Conservation (phyloP, 2,329 filamentous ascomycete genomes). For the Stenocarpella maydis region DNA sequence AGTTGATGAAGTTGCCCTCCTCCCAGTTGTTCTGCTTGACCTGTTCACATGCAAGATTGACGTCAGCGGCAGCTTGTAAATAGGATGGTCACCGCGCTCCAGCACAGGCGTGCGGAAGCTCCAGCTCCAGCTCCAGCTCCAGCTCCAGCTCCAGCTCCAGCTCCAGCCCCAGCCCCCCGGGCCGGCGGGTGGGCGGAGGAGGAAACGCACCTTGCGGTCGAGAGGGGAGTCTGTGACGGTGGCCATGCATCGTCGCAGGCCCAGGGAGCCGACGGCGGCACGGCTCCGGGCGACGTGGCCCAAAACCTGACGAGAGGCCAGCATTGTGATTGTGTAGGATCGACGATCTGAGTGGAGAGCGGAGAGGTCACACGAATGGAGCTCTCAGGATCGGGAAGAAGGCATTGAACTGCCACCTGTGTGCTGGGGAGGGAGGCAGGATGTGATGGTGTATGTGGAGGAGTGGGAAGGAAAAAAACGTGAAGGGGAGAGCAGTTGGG, state of each 20-base stretch:
- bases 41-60: conserved; percentile 45
- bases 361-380: conserved; percentile 40
- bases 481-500: neutral
- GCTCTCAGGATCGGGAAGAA: conserved; percentile 32
- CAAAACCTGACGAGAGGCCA: conserved; percentile 76
- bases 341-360: conserved; percentile 29
- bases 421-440: conserved; percentile 3
- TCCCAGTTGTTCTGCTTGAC: conserved; percentile 98
- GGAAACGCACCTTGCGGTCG: conserved; percentile 77
- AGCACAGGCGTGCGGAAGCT: neutral
- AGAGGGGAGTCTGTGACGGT: conserved; percentile 87
- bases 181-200: neutral
- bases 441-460: conserved; percentile 15
- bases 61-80: conserved; percentile 30
- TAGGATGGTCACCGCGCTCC: neutral
- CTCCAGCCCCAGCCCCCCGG: too few species aligned
- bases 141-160: too few species aligned
- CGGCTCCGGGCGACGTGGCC: conserved; percentile 70
- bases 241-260: conserved; percentile 76
- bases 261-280: conserved; percentile 64
- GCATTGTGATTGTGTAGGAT: conserved; percentile 59
- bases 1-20: conserved; percentile 97
- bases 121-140: too few species aligned
- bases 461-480: conserved; percentile 26
- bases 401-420: conserved; percentile 34